Percentiles rank a stretch among this genome's conserved stretches.
Evolutionary conservation across 169 alveolate genomes (phyloP).

Genomic region (Plasmodium billcollinsi): DNA sequence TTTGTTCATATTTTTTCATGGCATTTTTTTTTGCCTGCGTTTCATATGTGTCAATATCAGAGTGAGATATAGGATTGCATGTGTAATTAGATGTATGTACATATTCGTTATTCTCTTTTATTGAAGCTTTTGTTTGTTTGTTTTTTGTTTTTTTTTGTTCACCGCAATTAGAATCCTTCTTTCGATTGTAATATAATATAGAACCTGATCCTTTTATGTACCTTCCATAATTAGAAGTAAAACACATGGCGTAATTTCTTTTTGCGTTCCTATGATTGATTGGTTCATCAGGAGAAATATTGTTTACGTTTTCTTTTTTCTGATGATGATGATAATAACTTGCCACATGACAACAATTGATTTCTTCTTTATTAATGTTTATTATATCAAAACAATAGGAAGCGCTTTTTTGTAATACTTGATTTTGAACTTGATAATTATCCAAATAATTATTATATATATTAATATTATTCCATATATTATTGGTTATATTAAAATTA

Average conservation of each 20-base stretch:
- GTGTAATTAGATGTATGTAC: neutral
- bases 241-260: constrained; percentile 45
- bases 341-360: constrained; percentile 27
- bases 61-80: neutral
- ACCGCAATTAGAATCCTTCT: neutral
- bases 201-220: constrained; percentile 76
- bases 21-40: neutral
- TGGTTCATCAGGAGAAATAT: neutral
- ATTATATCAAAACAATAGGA: constrained; percentile 65
- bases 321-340: neutral
- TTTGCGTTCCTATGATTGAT: constrained; percentile 4
- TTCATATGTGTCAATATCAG: neutral
- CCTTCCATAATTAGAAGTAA: constrained; percentile 70
- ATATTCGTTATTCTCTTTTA: neutral
- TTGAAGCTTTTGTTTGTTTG: neutral
- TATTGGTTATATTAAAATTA: constrained; percentile 8
- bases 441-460: constrained; percentile 15
- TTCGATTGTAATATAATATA: constrained; percentile 19
- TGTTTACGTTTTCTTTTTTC: constrained; percentile 15
- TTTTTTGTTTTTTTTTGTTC: neutral
- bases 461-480: constrained; percentile 11
- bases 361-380: constrained; percentile 26
- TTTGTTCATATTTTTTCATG: constrained; percentile 54
- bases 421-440: constrained; percentile 4
- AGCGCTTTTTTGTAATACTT: constrained; percentile 12